Evolutionary conservation across 805 yeast genomes (phyloP).

Genomic region (Ogataea pignaliae): DNA sequence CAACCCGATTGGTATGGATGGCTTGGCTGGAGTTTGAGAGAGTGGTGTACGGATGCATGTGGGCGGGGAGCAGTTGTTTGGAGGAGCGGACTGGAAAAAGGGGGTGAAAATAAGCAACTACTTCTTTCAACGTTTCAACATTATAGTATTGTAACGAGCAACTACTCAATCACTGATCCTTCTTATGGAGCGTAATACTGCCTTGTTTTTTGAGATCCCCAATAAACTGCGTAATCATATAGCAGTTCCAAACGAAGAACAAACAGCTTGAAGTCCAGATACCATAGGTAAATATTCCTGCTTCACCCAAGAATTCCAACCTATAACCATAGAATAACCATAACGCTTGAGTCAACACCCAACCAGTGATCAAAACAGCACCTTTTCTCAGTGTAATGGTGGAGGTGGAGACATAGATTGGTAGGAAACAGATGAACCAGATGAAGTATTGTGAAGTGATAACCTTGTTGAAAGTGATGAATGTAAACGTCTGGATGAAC

Average conservation of each 20-base stretch:
- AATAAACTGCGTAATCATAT: conserved; percentile 17
- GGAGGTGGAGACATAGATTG: conserved; percentile 58
- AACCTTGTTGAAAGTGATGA: conserved; percentile 75
- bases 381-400: conserved; percentile 37
- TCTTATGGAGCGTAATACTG: neutral
- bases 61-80: too few species aligned
- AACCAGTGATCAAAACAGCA: conserved; percentile 38
- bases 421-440: conserved; percentile 87
- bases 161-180: conserved; percentile 1
- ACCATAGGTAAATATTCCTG: conserved; percentile 24
- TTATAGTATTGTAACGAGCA: too few species aligned
- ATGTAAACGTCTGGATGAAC: conserved; percentile 75
- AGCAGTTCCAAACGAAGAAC: conserved; percentile 25
- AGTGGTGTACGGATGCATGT: too few species aligned
- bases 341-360: conserved; percentile 67
- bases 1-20: too few species aligned
- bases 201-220: conserved; percentile 11
- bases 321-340: conserved; percentile 81
- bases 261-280: conserved; percentile 21
- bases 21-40: too few species aligned
- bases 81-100: too few species aligned
- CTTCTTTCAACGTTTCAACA: too few species aligned
- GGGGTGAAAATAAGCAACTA: too few species aligned
- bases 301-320: conserved; percentile 73
- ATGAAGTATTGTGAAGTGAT: conserved; percentile 94